Base-by-base conservation (phyloP, 805 yeast genomes). In the Wickerhamiella sorbophila region DNA sequence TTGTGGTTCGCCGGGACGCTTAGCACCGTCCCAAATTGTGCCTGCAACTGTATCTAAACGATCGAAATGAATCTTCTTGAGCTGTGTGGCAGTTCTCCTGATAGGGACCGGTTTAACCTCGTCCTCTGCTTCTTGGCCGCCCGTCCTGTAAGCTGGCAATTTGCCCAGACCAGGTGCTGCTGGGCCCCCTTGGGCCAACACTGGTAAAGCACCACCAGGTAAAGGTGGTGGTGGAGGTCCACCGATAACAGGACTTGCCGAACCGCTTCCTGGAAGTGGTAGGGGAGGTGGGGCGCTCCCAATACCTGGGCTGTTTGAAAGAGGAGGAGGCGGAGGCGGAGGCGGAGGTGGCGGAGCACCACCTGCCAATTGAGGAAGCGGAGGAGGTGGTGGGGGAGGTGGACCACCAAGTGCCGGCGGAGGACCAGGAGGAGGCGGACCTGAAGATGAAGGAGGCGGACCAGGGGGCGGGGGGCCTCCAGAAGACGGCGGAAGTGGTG, bases 51-150 rank as follows among this genome's bases (percentile, higher is more conserved):
- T 71, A 27, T 88, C 95, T 31, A 93, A 69, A 54, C 82, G 84
- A 52, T 88, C 95, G 97, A 97, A 93, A 58, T 91, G 99, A 66
- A 91, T 71, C 58, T 88, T 98, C 58, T 93, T 91, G 49, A 91
- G 70, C 56, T 80, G 83, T 45, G 74, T 69, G 54, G 74, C 76
- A 3, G 94, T 87, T 47, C 84, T 66, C 21, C 81, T 82, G 46
- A 1, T 41, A 2, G 31, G 16, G 12, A 33, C 31, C 10, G 29
- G 29, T 33, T 27, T 9, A 5, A 18, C 49, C 17, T 8, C 50
- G 47, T 12, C 57, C 55, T 21, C 38, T 14, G 21, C 12, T 6
- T 8, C n/a, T 5, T 17, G 15, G 10, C 10, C 10, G 36, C 36
- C 17, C 9, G 31, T 22, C 15, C 38, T 29, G 21, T 36, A 36